Evolutionary conservation across 768 basidiomycete genomes (phyloP), one percentile per base, ranked within the genome.

Genomic region (Suillus paluster): DNA sequence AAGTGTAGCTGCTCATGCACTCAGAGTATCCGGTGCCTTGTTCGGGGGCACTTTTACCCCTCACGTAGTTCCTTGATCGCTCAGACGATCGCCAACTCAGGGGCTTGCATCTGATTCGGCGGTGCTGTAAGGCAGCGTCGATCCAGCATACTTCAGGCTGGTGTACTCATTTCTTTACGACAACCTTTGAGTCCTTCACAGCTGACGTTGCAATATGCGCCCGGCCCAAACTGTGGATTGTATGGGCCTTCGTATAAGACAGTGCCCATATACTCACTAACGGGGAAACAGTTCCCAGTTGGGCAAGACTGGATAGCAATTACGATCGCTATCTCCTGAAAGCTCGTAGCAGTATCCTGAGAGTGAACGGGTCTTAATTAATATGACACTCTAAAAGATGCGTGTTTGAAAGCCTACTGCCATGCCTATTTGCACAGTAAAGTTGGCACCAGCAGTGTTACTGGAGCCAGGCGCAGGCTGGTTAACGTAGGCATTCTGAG

Each of bases 181-280:
- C n/a, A n/a, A n/a, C n/a, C n/a, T n/a, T n/a, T n/a, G n/a, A n/a
- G n/a, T n/a, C n/a, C n/a, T n/a, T n/a, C n/a, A n/a, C n/a, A n/a
- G n/a, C n/a, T n/a, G n/a, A n/a, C n/a, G n/a, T n/a, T n/a, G n/a
- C n/a, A n/a, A 42, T 21, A 45, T 1, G 68, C 67, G 12, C 64
- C 70, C 14, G 55, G 54, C 14, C 69, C 45, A n/a, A 71, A 65
- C 60, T 77, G 65, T 0, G 82, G 80, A 33, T 75, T 70, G 65
- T 73, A 82, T 17, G 67, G 67, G 21, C 81, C 83, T 50, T 74
- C 73, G 65, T 79, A 81, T 30, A 83, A 72, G 14, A 82, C 70
- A 2, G 65, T 68, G 17, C 81, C 81, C 50, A 81, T 56, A 3
- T 68, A 66, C n/a, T 75, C 72, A n/a, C 34, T 42, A 69, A 63